Evolutionary conservation across 2,329 filamentous ascomycete species (phyloP).

Genomic region (Xylaria hypoxylon): DNA sequence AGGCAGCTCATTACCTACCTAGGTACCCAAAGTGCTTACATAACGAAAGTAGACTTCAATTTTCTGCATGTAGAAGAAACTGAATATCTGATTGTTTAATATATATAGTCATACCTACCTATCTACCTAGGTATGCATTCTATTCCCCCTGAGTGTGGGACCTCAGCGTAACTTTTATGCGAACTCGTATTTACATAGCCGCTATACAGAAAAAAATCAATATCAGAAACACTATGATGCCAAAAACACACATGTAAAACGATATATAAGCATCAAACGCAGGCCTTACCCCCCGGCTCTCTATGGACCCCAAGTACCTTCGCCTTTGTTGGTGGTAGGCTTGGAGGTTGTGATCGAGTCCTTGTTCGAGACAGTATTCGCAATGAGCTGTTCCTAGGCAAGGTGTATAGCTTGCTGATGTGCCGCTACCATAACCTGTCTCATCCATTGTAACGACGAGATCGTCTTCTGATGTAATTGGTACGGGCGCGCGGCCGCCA

Average conservation of each 20-base stretch:
- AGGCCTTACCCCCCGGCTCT: slow-evolving; percentile 31
- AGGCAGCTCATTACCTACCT: no score
- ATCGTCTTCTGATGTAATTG: slow-evolving; percentile 12
- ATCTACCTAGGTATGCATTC: no score
- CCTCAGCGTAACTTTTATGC: neutral
- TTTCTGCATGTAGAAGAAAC: no score
- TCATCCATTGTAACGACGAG: slow-evolving; percentile 32
- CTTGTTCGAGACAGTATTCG: slow-evolving; percentile 40
- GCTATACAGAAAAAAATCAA: slow-evolving; percentile 39
- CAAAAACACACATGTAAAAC: slow-evolving; percentile 42
- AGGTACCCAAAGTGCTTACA: no score
- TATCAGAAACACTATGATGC: slow-evolving; percentile 33
- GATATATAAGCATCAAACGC: slow-evolving; percentile 37
- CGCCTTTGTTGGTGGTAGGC: slow-evolving; percentile 2
- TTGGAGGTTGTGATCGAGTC: slow-evolving; percentile 33
- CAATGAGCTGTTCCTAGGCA: slow-evolving; percentile 26
- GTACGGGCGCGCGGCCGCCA: neutral
- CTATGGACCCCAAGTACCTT: slow-evolving; percentile 1
- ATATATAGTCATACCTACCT: no score
- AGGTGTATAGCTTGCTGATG: neutral
- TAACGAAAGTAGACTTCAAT: no score
- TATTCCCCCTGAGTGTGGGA: no score
- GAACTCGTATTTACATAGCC: slow-evolving; percentile 32
- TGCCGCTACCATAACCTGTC: neutral
- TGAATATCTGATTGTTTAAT: no score